A percentile compares a stretch with the other conserved stretches of the same genome.
Conservation (phyloP, 2,329 filamentous ascomycete genomes). For the Aspergillus pseudonomiae region DNA sequence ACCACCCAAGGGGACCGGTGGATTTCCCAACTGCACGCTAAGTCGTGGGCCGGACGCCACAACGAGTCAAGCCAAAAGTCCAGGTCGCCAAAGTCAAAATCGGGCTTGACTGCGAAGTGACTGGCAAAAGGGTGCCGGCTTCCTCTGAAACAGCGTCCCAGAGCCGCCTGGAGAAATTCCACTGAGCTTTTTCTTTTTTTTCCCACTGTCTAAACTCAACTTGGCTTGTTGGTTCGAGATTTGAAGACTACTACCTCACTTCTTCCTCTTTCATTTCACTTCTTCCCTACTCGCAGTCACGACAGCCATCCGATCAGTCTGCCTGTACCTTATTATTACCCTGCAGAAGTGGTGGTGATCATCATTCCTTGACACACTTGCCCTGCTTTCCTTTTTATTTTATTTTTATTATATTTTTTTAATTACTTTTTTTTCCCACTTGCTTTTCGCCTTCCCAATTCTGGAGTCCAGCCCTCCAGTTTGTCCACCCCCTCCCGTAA, state of each 20-base stretch:
- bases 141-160: constrained; percentile 20
- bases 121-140: constrained; percentile 1
- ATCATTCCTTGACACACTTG: not conserved
- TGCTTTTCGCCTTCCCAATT: constrained; percentile 1
- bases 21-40: constrained; percentile 25
- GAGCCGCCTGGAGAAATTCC: constrained; percentile 25
- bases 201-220: not conserved
- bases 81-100: constrained; percentile 17
- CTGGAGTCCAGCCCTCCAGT: constrained; percentile 5
- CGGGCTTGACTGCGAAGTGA: constrained; percentile 1
- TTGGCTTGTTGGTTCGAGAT: not conserved
- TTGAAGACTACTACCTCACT: constrained; percentile 2
- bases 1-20: constrained; percentile 17
- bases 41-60: constrained; percentile 28
- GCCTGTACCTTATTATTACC: not conserved
- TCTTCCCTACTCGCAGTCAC: not conserved
- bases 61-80: constrained; percentile 24
- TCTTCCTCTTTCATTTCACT: not conserved
- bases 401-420: not conserved
- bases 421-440: constrained; percentile 3
- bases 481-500: constrained; percentile 4
- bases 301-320: not conserved
- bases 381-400: not conserved
- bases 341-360: constrained; percentile 2
- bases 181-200: constrained; percentile 8